A percentile compares a stretch with the other conserved stretches of the same genome.
These are phyloP conservation scores for Stylosanthes scabra DNA, from an alignment of 331 rosid species.

Conservation along the genomic window DNA sequence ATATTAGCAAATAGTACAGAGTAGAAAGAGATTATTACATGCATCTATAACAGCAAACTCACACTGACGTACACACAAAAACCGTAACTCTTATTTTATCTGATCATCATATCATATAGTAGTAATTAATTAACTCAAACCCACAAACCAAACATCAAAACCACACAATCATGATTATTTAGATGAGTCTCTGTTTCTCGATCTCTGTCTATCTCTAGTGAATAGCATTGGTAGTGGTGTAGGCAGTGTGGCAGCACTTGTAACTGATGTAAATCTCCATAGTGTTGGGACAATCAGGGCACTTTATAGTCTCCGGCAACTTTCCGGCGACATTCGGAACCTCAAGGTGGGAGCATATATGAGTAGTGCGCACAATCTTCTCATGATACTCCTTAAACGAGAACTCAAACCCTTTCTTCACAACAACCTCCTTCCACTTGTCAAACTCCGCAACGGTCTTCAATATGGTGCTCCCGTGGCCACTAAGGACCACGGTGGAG, in stretches of 20 bases:
- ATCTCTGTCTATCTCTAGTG: too few relatives aligned
- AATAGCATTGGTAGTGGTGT: too few relatives aligned
- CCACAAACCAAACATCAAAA: too few relatives aligned
- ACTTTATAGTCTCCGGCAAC: slow-evolving; percentile 35
- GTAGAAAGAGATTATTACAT: too few relatives aligned
- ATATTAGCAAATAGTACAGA: too few relatives aligned
- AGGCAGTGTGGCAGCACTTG: slow-evolving; percentile 27
- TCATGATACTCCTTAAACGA: slow-evolving; percentile 25
- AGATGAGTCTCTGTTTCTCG: too few relatives aligned
- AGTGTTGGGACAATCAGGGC: slow-evolving; percentile 39
- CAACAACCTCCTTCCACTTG: not conserved
- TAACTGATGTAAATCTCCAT: slow-evolving; percentile 35
- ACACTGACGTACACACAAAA: too few relatives aligned
- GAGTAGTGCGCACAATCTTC: slow-evolving; percentile 14
- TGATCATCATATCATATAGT: too few relatives aligned
- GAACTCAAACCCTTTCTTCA: slow-evolving; percentile 13
- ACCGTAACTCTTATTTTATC: too few relatives aligned
- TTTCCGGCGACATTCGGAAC: slow-evolving; percentile 38
- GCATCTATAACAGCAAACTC: too few relatives aligned
- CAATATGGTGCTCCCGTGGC: slow-evolving; percentile 48
- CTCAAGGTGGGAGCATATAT: slow-evolving; percentile 36
- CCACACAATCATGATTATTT: too few relatives aligned
- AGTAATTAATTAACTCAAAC: too few relatives aligned
- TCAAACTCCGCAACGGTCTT: not conserved
- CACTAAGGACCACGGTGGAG: slow-evolving; percentile 34